A percentile compares a stretch with the other conserved stretches of the same genome.
These are phyloP conservation scores for Thelonectria blattea DNA, from an alignment of 2,329 filamentous ascomycete genomes.

Conservation along the genomic window DNA sequence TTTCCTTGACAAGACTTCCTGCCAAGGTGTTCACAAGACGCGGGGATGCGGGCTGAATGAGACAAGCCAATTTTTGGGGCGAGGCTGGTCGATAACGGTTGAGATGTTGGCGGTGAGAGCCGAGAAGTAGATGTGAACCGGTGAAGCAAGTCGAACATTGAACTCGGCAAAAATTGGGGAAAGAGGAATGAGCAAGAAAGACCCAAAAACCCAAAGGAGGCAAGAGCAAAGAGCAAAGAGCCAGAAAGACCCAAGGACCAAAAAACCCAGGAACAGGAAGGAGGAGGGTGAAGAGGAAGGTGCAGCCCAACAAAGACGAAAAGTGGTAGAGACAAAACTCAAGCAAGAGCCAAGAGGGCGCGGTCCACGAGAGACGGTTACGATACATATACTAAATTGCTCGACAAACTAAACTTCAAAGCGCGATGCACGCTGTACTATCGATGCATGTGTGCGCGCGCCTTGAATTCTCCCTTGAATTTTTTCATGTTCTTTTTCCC, in stretches of 20 bases:
- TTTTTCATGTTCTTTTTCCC: neutral
- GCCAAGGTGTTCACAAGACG: neutral
- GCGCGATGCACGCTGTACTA: neutral
- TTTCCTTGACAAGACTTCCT: constrained; percentile 8
- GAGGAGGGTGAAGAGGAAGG: constrained; percentile 9
- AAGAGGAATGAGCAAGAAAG: neutral
- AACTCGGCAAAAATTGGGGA: neutral
- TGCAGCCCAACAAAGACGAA: constrained; percentile 3
- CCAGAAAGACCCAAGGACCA: neutral
- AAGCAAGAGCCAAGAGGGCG: constrained; percentile 12
- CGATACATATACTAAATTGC: constrained; percentile 27
- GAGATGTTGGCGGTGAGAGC: neutral
- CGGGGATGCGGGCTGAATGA: constrained; percentile 8
- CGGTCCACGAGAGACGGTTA: constrained; percentile 27
- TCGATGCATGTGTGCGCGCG: neutral
- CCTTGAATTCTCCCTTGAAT: constrained; percentile 18
- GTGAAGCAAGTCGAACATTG: constrained; percentile 3
- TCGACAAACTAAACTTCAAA: constrained; percentile 6
- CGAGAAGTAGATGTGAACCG: constrained; percentile 6
- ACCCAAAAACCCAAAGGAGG: neutral
- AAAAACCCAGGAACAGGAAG: constrained; percentile 4
- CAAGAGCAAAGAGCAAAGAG: neutral
- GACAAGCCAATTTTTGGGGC: constrained; percentile 12
- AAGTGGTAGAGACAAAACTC: constrained; percentile 16
- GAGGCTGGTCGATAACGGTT: neutral